These are phyloP conservation scores for Didymella pinodella DNA, from an alignment of 2,329 filamentous ascomycete species.

Conservation along the genomic window DNA sequence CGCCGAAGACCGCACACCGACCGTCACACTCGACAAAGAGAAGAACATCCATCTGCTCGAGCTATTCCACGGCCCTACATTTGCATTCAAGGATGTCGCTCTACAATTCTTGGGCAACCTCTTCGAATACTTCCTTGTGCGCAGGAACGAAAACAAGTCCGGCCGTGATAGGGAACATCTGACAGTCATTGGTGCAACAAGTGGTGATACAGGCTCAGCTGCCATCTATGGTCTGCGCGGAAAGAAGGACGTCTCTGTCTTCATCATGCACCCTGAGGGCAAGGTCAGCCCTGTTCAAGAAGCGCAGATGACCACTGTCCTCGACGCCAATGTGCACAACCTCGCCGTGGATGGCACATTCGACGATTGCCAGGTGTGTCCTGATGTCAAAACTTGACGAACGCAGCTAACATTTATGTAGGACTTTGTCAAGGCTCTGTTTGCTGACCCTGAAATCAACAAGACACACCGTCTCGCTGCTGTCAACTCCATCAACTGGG, in stretches of 20 bases:
- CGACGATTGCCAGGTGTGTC: slow-evolving; percentile 84
- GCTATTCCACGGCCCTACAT: slow-evolving; percentile 95
- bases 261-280: slow-evolving; percentile 92
- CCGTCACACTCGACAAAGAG: slow-evolving; percentile 75
- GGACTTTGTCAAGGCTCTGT: slow-evolving; percentile 94
- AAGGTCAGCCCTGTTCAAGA: slow-evolving; percentile 92
- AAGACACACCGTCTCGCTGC: slow-evolving; percentile 82
- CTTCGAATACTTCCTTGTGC: slow-evolving; percentile 84
- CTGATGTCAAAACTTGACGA: not conserved
- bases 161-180: slow-evolving; percentile 66
- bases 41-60: slow-evolving; percentile 86
- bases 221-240: slow-evolving; percentile 94
- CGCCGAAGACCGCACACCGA: slow-evolving; percentile 76
- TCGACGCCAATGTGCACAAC: slow-evolving; percentile 92
- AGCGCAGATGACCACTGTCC: slow-evolving; percentile 94
- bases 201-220: slow-evolving; percentile 78
- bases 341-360: slow-evolving; percentile 89
- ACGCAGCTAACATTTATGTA: slow-evolving; percentile 48
- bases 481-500: slow-evolving; percentile 97
- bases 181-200: slow-evolving; percentile 54
- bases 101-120: slow-evolving; percentile 96
- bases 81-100: slow-evolving; percentile 91
- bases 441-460: slow-evolving; percentile 86
- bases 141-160: slow-evolving; percentile 74
- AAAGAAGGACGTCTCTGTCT: slow-evolving; percentile 96